phyloP scores from a whole-genome alignment of 2,329 filamentous ascomycete genomes.

The Boeremia exigua region DNA sequence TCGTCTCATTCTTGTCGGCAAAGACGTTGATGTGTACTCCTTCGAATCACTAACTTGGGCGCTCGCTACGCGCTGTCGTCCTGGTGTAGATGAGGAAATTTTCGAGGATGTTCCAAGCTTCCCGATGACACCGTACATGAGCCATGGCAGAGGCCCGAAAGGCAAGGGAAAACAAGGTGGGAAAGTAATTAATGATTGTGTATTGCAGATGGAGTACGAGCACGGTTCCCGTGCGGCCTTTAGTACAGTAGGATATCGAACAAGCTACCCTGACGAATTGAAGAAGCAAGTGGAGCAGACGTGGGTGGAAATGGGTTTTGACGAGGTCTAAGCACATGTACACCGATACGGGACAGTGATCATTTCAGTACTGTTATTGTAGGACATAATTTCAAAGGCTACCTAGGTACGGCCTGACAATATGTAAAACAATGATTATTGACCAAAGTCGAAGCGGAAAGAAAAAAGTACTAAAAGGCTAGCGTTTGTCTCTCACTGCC shows the following conservation, averaged over 20 bases:
- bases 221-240: neutral
- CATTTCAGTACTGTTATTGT: too few species aligned
- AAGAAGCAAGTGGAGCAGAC: neutral
- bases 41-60: slow-evolving; percentile 58
- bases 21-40: slow-evolving; percentile 58
- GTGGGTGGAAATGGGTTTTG: slow-evolving; percentile 1
- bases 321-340: neutral
- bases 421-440: too few species aligned
- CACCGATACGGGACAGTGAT: neutral
- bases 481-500: too few species aligned
- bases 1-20: slow-evolving; percentile 54
- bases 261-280: neutral
- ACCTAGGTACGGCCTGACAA: too few species aligned
- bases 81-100: slow-evolving; percentile 25
- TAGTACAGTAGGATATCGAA: slow-evolving; percentile 1
- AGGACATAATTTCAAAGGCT: too few species aligned
- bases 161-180: neutral
- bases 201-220: slow-evolving; percentile 2
- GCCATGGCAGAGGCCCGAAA: neutral
- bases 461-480: too few species aligned
- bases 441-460: too few species aligned
- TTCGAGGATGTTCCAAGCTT: slow-evolving; percentile 4
- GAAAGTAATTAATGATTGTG: slow-evolving; percentile 1
- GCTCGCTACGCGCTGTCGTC: slow-evolving; percentile 57
- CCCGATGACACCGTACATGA: slow-evolving; percentile 2